phyloP scores from a whole-genome alignment of 2,329 filamentous ascomycete genomes.

The Cercospora sp. region DNA sequence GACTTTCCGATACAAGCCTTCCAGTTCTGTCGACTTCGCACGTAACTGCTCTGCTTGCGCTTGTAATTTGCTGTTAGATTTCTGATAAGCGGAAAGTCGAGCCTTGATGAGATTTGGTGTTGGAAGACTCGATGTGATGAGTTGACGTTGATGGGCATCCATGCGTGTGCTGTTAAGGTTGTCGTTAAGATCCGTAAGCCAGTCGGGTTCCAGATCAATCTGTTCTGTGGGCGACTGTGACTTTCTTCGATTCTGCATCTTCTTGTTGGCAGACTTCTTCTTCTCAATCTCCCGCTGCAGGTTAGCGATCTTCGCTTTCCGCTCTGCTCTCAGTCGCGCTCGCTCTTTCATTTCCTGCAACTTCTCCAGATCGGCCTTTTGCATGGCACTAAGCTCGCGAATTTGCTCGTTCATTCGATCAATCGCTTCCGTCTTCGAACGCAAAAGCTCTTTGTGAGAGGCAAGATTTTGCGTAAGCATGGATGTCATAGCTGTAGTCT shows the following conservation, averaged over 20 bases:
- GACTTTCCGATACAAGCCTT: slow-evolving; percentile 83
- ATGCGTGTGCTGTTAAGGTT: slow-evolving; percentile 16
- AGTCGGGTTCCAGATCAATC: slow-evolving; percentile 37
- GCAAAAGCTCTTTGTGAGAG: slow-evolving; percentile 77
- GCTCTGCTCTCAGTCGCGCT: slow-evolving; percentile 63
- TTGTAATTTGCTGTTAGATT: slow-evolving; percentile 67
- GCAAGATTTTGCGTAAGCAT: slow-evolving; percentile 76
- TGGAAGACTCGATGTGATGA: slow-evolving; percentile 32
- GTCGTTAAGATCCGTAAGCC: slow-evolving; percentile 38
- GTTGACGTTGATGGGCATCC: slow-evolving; percentile 24
- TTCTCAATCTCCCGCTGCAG: slow-evolving; percentile 66
- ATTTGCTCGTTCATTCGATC: slow-evolving; percentile 80
- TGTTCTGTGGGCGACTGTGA: slow-evolving; percentile 27
- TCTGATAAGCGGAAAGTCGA: slow-evolving; percentile 71
- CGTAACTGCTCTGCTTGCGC: slow-evolving; percentile 70
- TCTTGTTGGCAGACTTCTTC: slow-evolving; percentile 21
- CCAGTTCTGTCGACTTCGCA: slow-evolving; percentile 77
- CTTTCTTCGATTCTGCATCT: slow-evolving; percentile 52
- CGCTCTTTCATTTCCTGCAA: slow-evolving; percentile 70
- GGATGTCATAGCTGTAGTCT: slow-evolving; percentile 69
- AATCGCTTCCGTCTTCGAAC: slow-evolving; percentile 78
- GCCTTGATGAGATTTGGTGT: slow-evolving; percentile 55
- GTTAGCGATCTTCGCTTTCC: slow-evolving; percentile 72
- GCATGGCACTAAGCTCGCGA: slow-evolving; percentile 73
- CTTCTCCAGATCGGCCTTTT: slow-evolving; percentile 73